phyloP scores from a whole-genome alignment of 1,284 basidiomycete genomes.

The Nidula niveotomentosa region DNA sequence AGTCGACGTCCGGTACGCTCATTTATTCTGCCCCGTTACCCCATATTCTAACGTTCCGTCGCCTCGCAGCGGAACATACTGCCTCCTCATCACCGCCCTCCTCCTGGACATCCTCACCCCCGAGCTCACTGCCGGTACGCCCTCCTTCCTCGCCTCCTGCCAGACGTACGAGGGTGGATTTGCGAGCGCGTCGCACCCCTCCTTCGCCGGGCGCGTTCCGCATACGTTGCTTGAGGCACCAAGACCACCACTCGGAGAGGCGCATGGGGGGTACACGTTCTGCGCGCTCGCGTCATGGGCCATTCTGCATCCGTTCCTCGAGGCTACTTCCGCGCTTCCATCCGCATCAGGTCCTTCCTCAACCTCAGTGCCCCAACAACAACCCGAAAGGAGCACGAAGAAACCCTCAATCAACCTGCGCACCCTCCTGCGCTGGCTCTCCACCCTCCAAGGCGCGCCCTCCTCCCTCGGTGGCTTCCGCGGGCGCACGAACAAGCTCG shows the following conservation, averaged over 20 bases:
- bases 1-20: slow-evolving; percentile 85
- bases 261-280: slow-evolving; percentile 97
- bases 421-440: slow-evolving; percentile 78
- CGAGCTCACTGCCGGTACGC: slow-evolving; percentile 72
- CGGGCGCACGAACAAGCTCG: slow-evolving; percentile 95
- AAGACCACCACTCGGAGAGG: slow-evolving; percentile 82
- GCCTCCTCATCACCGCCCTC: slow-evolving; percentile 41
- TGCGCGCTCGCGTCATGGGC: slow-evolving; percentile 89
- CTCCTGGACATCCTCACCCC: slow-evolving; percentile 79
- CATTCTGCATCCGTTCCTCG: slow-evolving; percentile 62
- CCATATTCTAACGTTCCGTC: background rate
- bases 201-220: slow-evolving; percentile 26
- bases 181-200: slow-evolving; percentile 79
- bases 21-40: slow-evolving; percentile 3
- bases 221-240: slow-evolving; percentile 22
- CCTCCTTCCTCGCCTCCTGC: slow-evolving; percentile 74
- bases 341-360: slow-evolving; percentile 1
- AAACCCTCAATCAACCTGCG: no score
- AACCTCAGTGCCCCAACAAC: slow-evolving; percentile 37
- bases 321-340: background rate
- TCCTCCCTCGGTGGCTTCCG: slow-evolving; percentile 91
- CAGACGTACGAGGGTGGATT: slow-evolving; percentile 99
- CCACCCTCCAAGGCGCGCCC: slow-evolving; percentile 82
- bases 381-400: no score
- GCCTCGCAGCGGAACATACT: slow-evolving; percentile 42